Conservation (phyloP, 805 yeast genomes). For the Candida sonorensis region DNA sequence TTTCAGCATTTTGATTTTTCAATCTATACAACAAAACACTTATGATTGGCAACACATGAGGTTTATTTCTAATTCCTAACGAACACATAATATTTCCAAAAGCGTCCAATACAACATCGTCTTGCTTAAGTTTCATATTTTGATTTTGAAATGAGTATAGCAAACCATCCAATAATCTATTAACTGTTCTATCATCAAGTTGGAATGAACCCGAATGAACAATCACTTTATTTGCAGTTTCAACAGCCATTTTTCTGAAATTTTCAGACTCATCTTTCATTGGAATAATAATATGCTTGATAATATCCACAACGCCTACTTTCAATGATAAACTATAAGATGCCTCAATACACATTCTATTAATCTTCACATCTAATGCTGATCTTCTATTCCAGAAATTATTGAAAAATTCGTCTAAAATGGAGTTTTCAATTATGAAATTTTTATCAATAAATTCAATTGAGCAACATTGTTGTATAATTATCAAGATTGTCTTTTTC, state of each 20-base stretch:
- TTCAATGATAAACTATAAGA: slow-evolving; percentile 60
- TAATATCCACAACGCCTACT: slow-evolving; percentile 55
- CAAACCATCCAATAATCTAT: slow-evolving; percentile 70
- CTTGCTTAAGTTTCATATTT: slow-evolving; percentile 44
- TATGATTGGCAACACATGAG: slow-evolving; percentile 66
- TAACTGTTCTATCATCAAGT: slow-evolving; percentile 51
- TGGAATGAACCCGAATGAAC: slow-evolving; percentile 47
- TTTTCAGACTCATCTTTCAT: slow-evolving; percentile 82
- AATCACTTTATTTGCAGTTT: slow-evolving; percentile 54
- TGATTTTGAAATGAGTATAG: slow-evolving; percentile 80
- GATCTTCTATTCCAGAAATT: slow-evolving; percentile 78
- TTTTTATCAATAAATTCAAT: slow-evolving; percentile 49
- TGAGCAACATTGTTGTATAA: slow-evolving; percentile 59
- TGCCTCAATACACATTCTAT: slow-evolving; percentile 62
- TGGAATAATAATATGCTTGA: slow-evolving; percentile 48
- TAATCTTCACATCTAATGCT: slow-evolving; percentile 59
- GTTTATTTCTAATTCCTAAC: slow-evolving; percentile 57
- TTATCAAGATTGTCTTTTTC: slow-evolving; percentile 64
- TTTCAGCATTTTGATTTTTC: slow-evolving; percentile 61
- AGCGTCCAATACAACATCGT: slow-evolving; percentile 47
- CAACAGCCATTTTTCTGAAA: slow-evolving; percentile 71
- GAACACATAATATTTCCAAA: slow-evolving; percentile 59
- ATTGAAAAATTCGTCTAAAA: slow-evolving; percentile 53
- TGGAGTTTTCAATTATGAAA: slow-evolving; percentile 43
- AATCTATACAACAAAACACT: slow-evolving; percentile 67